Evolutionary conservation across 2,329 filamentous ascomycete species (phyloP), one percentile per base, ranked within the genome.

Genomic region (Aspergillus ochraceus): DNA sequence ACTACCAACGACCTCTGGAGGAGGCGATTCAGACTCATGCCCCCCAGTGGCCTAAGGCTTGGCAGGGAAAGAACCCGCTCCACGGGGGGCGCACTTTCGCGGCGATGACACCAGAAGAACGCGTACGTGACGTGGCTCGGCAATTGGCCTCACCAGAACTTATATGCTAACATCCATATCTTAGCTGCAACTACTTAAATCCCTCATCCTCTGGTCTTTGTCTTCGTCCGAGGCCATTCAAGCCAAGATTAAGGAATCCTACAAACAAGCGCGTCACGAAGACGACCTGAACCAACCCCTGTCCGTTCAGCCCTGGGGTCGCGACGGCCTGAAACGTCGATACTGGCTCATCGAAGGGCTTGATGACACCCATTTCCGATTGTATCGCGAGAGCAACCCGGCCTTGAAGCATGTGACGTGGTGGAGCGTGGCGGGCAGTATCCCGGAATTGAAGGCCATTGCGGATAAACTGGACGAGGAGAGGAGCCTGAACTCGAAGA

Each of bases 301-400:
- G 39, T 93, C 92, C 1, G 90, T 97, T 50, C 92, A 96, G 72
- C 88, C 92, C 4, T 97, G 93, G 93, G 93, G 93, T 9, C 85
- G 86, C 12, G 93, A 97, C 74, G 91, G 90, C 64, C 88, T 97
- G 68, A 96, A 95, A 80, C 88, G 95, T 58, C 88, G 92, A 60
- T 99, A 98, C 77, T 99, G 90, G 80, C 82, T 99, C 52, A 86
- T 99, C 63, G 95, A 99, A 77, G 95, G 95, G 12, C 86, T 91
- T 66, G 94, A 98, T 68, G 93, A 99, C 76, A 98, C 94, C 3
- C 86, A 90, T 63, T 99, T 99, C 76, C 87, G 95, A 63, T 86
- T 99, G 49, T 99, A 99, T 75, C 86, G 95, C 55, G 95, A 99
- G 77, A 94, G 91, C 77, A 96, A 96, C 70, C 90, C 91, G 12